A percentile compares a stretch with the other conserved stretches of the same genome.
These are phyloP conservation scores for Ampelocalamus luodianensis DNA, from an alignment of 176 grass and related monocot species.

Conservation along the genomic window DNA sequence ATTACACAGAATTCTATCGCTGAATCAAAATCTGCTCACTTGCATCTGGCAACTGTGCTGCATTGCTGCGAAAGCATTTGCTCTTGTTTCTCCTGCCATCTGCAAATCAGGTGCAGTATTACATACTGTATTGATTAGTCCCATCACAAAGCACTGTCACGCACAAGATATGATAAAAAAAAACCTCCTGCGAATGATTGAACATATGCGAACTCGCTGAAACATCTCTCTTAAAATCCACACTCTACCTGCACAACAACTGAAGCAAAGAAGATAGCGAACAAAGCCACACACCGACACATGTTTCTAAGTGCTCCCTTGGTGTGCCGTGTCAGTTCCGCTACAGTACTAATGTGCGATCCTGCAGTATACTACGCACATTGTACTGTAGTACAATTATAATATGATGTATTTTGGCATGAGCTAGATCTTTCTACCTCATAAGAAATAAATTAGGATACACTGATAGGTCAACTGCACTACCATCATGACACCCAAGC, in stretches of 20 bases:
- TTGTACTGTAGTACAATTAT: not conserved
- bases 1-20: not conserved
- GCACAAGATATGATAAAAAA: not conserved
- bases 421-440: not conserved
- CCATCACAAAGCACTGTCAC: too few relatives aligned
- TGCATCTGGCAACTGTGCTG: not conserved
- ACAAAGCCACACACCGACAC: too few relatives aligned
- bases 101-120: not conserved
- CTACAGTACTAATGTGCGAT: not conserved
- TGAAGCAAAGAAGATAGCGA: not conserved
- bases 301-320: too few relatives aligned
- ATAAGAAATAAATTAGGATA: not conserved
- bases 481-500: not conserved
- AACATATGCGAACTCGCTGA: not conserved
- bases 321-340: too few relatives aligned
- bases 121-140: not conserved
- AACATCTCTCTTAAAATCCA: not conserved
- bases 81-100: not conserved
- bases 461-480: not conserved
- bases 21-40: not conserved
- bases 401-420: not conserved
- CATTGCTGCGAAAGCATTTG: not conserved
- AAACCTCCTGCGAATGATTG: not conserved
- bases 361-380: too few relatives aligned
- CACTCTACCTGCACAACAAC: not conserved